Conservation (phyloP, 179 eudicot species). For the Silene vulgaris region DNA sequence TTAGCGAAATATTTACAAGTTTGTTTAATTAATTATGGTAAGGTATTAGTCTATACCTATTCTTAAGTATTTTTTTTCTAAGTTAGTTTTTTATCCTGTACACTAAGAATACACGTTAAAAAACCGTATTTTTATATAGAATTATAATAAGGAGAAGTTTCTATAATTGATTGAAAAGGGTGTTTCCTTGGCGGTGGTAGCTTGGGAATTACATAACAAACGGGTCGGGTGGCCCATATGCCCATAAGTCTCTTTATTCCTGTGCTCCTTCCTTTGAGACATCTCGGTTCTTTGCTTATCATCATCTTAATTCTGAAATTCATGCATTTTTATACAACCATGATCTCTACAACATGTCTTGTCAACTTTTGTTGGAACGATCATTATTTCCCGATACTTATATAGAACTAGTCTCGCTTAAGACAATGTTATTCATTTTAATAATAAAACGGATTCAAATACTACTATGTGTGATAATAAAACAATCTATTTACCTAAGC, state of each 20-base stretch:
- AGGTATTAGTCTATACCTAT: no score
- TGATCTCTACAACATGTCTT: slow-evolving; percentile 23
- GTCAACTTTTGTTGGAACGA: slow-evolving; percentile 28
- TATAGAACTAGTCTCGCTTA: background rate
- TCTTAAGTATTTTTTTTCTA: no score
- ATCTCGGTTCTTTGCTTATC: slow-evolving; percentile 18
- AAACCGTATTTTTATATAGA: no score
- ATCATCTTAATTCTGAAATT: slow-evolving; percentile 20
- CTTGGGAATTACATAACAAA: slow-evolving; percentile 37
- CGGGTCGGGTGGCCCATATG: slow-evolving; percentile 26
- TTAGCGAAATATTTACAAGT: no score
- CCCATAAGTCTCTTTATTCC: slow-evolving; percentile 38
- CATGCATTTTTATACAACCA: slow-evolving; percentile 25
- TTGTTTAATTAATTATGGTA: no score
- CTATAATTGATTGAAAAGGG: no score
- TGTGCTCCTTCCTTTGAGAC: slow-evolving; percentile 33
- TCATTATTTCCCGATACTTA: slow-evolving; percentile 3
- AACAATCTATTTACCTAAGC: no score
- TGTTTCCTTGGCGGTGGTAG: slow-evolving; percentile 46
- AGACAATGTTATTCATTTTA: no score
- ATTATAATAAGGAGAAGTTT: background rate
- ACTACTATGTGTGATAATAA: no score
- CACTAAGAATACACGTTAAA: no score
- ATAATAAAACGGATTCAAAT: no score
- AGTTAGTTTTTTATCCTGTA: no score